Evolutionary conservation across 2,329 filamentous ascomycete genomes (phyloP).

Genomic region (Hypoxylon rubiginosum): DNA sequence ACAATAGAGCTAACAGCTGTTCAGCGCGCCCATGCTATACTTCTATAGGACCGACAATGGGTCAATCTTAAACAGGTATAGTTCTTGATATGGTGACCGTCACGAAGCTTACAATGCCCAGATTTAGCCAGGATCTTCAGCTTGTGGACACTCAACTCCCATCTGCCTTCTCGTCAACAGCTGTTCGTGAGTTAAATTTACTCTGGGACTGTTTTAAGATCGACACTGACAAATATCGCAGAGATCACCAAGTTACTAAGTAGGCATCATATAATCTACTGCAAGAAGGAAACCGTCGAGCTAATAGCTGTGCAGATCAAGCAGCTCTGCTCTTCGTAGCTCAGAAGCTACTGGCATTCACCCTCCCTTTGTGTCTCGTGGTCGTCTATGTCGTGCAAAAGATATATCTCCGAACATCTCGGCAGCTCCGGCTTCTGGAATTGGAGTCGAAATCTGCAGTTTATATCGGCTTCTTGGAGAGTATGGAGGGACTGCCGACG

Average conservation of each 20-base stretch:
- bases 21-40: conserved; percentile 57
- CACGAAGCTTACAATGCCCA: conserved; percentile 31
- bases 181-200: conserved; percentile 52
- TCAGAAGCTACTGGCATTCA: conserved; percentile 60
- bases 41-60: conserved; percentile 59
- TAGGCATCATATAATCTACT: too few relatives aligned
- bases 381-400: conserved; percentile 63
- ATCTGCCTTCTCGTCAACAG: conserved; percentile 52
- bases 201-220: background rate
- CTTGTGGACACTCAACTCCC: conserved; percentile 60
- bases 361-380: conserved; percentile 60
- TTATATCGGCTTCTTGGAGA: conserved; percentile 55
- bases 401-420: conserved; percentile 67
- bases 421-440: conserved; percentile 68
- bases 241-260: conserved; percentile 56
- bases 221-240: conserved; percentile 47
- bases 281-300: too few relatives aligned
- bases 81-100: background rate
- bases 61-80: conserved; percentile 57
- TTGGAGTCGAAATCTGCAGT: conserved; percentile 66
- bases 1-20: background rate
- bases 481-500: conserved; percentile 58
- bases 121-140: conserved; percentile 61
- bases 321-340: conserved; percentile 60
- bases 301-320: conserved; percentile 50